A percentile compares a stretch with the other conserved stretches of the same genome.
Conservation (phyloP, 768 basidiomycete genomes). For the Clathrus columnatus region DNA sequence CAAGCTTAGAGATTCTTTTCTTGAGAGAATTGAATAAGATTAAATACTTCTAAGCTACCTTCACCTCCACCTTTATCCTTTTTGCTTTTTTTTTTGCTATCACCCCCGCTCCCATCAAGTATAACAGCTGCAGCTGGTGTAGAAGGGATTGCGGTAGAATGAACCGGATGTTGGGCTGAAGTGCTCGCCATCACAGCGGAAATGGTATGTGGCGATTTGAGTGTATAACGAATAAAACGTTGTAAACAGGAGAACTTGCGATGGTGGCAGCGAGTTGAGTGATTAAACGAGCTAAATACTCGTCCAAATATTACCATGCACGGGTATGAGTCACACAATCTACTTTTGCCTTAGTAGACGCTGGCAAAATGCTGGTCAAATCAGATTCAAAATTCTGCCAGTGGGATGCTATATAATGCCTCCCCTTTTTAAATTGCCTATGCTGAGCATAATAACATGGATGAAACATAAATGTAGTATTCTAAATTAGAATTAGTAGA, state of each 20-base stretch:
- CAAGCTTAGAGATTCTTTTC: background rate
- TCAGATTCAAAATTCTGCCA: background rate
- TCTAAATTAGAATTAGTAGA: slow-evolving; percentile 65
- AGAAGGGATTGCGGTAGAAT: background rate
- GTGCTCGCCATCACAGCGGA: slow-evolving; percentile 5
- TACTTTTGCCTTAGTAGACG: background rate
- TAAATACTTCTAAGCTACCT: slow-evolving; percentile 2
- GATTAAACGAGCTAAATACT: background rate
- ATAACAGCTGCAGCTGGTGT: background rate
- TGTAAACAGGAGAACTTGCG: background rate
- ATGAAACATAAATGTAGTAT: background rate
- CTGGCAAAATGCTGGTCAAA: background rate
- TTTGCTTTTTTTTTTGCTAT: slow-evolving; percentile 3
- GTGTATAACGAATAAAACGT: no score
- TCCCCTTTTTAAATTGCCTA: background rate
- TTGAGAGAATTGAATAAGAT: background rate
- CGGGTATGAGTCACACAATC: background rate
- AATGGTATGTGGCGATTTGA: background rate
- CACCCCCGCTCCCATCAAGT: background rate
- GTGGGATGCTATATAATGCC: background rate
- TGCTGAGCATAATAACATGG: slow-evolving; percentile 1
- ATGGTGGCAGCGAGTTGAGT: background rate
- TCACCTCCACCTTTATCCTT: background rate
- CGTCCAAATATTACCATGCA: background rate
- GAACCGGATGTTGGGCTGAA: background rate